These are phyloP conservation scores for Amanita pseudoporphyria DNA, from an alignment of 768 basidiomycete genomes.

Conservation along the genomic window DNA sequence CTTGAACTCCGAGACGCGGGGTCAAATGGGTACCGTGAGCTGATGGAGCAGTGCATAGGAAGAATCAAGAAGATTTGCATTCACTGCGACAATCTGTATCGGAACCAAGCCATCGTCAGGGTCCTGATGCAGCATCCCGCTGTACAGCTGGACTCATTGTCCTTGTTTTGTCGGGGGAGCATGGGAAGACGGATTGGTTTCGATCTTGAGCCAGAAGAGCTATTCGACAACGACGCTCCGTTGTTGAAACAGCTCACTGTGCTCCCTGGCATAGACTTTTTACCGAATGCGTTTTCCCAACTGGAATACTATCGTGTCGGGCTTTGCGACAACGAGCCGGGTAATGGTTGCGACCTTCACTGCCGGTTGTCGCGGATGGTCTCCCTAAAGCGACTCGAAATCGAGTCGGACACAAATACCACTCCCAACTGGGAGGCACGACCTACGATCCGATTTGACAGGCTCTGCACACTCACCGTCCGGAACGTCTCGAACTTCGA, in stretches of 20 bases:
- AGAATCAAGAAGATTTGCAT: not conserved
- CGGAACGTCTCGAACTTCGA: not conserved
- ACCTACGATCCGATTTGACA: not conserved
- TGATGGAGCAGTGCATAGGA: not conserved
- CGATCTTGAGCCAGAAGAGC: not conserved
- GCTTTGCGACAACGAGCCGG: not conserved
- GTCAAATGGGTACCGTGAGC: not conserved
- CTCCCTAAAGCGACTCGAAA: not conserved
- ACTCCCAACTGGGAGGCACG: not conserved
- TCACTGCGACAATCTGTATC: not conserved
- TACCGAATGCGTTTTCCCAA: not conserved
- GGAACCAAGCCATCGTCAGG: not conserved
- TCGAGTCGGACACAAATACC: not conserved
- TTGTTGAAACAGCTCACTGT: not conserved
- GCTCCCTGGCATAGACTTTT: not conserved
- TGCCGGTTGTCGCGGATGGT: not conserved
- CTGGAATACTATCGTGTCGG: not conserved
- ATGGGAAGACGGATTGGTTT: not conserved
- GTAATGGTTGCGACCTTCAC: not conserved
- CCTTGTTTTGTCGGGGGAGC: not conserved
- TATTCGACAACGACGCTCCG: not conserved
- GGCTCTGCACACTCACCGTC: not conserved
- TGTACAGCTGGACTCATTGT: not conserved
- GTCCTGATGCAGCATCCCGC: not conserved
- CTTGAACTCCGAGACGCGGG: not conserved